Percentiles rank a stretch among this genome's conserved stretches.
Conservation (phyloP, 768 basidiomycete genomes). For the Tremella fuciformis region DNA sequence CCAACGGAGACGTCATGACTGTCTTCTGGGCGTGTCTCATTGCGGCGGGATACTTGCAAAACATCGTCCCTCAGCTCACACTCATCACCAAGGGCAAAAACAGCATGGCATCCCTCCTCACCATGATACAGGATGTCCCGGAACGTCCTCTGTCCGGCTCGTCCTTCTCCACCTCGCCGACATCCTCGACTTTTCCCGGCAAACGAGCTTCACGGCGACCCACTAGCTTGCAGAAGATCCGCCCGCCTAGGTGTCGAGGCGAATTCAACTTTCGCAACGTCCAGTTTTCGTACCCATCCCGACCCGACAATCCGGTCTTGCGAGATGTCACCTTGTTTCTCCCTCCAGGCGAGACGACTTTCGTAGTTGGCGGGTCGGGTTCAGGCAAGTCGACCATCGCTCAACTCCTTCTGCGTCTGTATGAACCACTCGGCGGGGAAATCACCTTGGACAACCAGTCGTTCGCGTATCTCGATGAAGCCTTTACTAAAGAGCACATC, state of each 20-base stretch:
- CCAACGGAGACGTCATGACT: conserved; percentile 81
- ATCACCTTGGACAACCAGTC: conserved; percentile 80
- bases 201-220: conserved; percentile 4
- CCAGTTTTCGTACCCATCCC: conserved; percentile 70
- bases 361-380: conserved; percentile 74
- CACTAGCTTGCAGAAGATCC: conserved; percentile 62
- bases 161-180: conserved; percentile 3
- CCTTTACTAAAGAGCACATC: conserved; percentile 67
- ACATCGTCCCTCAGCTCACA: conserved; percentile 78
- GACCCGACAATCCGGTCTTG: conserved; percentile 63
- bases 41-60: conserved; percentile 80
- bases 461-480: conserved; percentile 67
- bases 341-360: conserved; percentile 69
- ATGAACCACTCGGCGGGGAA: conserved; percentile 62
- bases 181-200: not conserved
- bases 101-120: conserved; percentile 67
- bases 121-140: conserved; percentile 57
- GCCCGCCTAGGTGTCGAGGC: conserved; percentile 64
- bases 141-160: conserved; percentile 8
- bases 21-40: conserved; percentile 97
- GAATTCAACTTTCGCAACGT: conserved; percentile 65
- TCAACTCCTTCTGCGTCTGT: conserved; percentile 68
- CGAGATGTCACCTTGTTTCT: conserved; percentile 64
- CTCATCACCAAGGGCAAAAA: conserved; percentile 76
- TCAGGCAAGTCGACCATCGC: conserved; percentile 74